These are phyloP conservation scores for Graphilbum fragrans DNA, from an alignment of 2,329 filamentous ascomycete species.

Conservation along the genomic window DNA sequence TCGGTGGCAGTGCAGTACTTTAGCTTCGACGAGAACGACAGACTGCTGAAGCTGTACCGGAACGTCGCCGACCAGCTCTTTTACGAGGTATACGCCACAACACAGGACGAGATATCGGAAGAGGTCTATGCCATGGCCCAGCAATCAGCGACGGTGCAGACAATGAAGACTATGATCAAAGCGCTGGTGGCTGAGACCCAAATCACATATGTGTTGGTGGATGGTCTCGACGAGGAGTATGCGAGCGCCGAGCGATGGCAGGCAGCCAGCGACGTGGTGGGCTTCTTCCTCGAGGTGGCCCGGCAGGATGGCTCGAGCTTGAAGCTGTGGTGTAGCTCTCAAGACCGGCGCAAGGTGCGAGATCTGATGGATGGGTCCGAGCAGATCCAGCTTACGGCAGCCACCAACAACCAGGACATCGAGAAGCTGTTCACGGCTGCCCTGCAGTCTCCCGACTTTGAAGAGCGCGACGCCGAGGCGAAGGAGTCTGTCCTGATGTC, in stretches of 20 bases:
- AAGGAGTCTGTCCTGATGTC: not conserved
- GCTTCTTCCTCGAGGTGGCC: not conserved
- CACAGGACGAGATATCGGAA: not conserved
- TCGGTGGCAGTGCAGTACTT: constrained; percentile 1
- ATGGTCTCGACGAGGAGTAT: constrained; percentile 1
- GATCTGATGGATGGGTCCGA: not conserved
- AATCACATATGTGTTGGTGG: not conserved
- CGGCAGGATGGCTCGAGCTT: not conserved
- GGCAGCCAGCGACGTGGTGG: not conserved
- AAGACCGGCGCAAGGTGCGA: not conserved
- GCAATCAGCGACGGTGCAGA: not conserved
- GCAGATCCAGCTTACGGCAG: not conserved
- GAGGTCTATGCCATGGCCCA: not conserved
- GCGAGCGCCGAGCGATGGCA: not conserved
- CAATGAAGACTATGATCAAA: not conserved
- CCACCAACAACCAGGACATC: not conserved
- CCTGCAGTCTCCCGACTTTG: not conserved
- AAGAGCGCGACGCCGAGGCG: not conserved
- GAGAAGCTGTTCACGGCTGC: not conserved
- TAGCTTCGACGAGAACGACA: constrained; percentile 1
- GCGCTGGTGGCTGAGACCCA: not conserved
- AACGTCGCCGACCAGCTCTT: not conserved
- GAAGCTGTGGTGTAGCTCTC: constrained; percentile 3
- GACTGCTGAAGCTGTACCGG: not conserved
- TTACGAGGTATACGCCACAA: not conserved